A percentile compares a stretch with the other conserved stretches of the same genome.
phyloP scores from a whole-genome alignment of 1,139 yeast species.

The Yamadazyma taylorii region DNA sequence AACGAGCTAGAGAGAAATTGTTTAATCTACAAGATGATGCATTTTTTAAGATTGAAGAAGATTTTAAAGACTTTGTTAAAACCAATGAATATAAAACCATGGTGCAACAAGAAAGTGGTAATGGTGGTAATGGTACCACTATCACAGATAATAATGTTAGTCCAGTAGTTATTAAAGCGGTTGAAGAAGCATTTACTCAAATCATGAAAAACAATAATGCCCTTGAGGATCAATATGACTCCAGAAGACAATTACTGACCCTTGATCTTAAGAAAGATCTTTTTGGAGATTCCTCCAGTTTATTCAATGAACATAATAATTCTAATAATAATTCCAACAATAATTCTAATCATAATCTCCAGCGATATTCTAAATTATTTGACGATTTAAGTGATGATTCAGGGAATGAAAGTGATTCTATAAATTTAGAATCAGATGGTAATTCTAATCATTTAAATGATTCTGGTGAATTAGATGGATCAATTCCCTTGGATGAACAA shows the following conservation, averaged over 20 bases:
- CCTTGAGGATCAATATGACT: conserved; percentile 9
- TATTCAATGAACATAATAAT: conserved; percentile 24
- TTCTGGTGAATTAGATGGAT: conserved; percentile 14
- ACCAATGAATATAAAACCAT: conserved; percentile 14
- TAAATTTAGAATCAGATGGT: conserved; percentile 23
- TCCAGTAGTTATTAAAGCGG: conserved; percentile 54
- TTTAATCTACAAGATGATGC: conserved; percentile 56
- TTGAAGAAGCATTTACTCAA: conserved; percentile 68
- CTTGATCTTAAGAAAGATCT: conserved; percentile 24
- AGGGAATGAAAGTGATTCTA: conserved; percentile 34
- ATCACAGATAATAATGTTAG: conserved; percentile 28
- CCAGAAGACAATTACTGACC: conserved; percentile 19
- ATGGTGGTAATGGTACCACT: too few relatives aligned
- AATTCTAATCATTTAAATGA: conserved; percentile 9
- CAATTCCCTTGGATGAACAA: conserved; percentile 8
- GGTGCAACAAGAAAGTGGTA: too few relatives aligned
- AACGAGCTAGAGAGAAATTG: conserved; percentile 55
- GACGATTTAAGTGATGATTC: conserved; percentile 38
- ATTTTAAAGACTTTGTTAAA: conserved; percentile 19
- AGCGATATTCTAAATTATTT: conserved; percentile 31
- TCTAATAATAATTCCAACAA: conserved; percentile 4
- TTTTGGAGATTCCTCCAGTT: conserved; percentile 35
- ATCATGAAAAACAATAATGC: conserved; percentile 44
- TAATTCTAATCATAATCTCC: conserved; percentile 12
- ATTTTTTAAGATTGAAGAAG: conserved; percentile 32